Evolutionary conservation across 108 stramenopile species (phyloP), one percentile per base, ranked within the genome.

Genomic region (Pseudonitzschia multiseries): DNA sequence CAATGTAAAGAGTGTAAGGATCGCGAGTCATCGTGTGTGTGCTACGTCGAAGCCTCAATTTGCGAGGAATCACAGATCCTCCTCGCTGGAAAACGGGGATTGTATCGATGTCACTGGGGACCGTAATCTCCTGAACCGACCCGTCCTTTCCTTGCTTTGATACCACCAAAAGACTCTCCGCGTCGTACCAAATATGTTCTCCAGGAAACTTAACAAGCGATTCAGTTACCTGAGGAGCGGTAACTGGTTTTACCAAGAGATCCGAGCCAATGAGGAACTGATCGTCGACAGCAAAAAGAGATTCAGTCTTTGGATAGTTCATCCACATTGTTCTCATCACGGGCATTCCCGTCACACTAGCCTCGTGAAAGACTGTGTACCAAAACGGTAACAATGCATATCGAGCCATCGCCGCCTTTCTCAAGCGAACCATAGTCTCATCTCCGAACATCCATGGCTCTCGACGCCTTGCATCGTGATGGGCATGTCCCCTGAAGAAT

Each of bases 371-470:
- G 29, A 93, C 65, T 52, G 97, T 97, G 81, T 99, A 99, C 97
- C 97, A 99, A 75, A 84, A 96, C 0, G 99, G 99, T 36, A 99
- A 84, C 22, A 99, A 79, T 8, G 96, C 92, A 86, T 99, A 99
- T 17, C 99, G 85, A 20, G 85, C 87, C 91, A 97, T 87, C 21
- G 97, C 89, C 50, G 93, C 92, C 42, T 81, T 69, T 50, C 98
- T 90, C 24, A 97, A 79, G 31, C 88, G 78, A 41, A 68, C 73
- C 77, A 96, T 87, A 8, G 87, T 86, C 43, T 97, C 96, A 26
- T 98, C 97, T 15, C 97, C 99, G 79, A 94, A 99, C 82, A 98
- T 88, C 97, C 98, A 99, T 15, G 98, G 98, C 82, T 98, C 99
- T 24, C 97, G 71, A 51, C 99, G 69, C 83, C 96, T 97, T 20